Conservation (phyloP, 768 basidiomycete genomes). For the Termitomyces sp. region DNA sequence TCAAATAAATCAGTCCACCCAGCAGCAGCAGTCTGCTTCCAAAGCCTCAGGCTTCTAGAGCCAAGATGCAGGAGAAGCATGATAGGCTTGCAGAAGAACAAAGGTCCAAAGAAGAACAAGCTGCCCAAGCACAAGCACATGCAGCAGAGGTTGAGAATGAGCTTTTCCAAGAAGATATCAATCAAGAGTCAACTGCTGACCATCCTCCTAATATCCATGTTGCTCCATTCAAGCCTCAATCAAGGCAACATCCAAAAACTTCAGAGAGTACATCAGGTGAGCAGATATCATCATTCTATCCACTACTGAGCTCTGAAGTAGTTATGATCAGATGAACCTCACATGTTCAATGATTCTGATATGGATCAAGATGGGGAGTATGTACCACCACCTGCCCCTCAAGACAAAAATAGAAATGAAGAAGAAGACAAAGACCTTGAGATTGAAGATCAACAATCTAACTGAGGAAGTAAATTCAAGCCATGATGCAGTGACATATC, state of each 20-base stretch:
- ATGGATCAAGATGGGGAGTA: too few relatives aligned
- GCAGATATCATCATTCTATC: too few relatives aligned
- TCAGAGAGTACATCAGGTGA: too few relatives aligned
- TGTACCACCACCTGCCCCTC: too few relatives aligned
- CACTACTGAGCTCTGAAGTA: too few relatives aligned
- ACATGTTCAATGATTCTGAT: too few relatives aligned
- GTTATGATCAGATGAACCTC: too few relatives aligned
- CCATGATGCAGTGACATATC: too few relatives aligned
- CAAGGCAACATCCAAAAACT: neutral
- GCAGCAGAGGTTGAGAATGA: neutral
- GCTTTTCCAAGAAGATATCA: neutral
- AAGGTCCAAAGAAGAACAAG: neutral
- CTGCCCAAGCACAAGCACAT: neutral
- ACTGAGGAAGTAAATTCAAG: too few relatives aligned
- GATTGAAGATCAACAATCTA: too few relatives aligned
- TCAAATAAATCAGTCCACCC: neutral
- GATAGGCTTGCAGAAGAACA: neutral
- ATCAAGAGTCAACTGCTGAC: neutral
- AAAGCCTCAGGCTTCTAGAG: neutral
- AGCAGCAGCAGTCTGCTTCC: neutral
- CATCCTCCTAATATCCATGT: neutral
- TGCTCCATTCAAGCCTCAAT: neutral
- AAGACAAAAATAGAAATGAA: too few relatives aligned
- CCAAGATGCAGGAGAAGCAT: neutral
- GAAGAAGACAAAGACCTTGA: too few relatives aligned